Conservation (phyloP, 768 basidiomycete species). For the Mycena metata region DNA sequence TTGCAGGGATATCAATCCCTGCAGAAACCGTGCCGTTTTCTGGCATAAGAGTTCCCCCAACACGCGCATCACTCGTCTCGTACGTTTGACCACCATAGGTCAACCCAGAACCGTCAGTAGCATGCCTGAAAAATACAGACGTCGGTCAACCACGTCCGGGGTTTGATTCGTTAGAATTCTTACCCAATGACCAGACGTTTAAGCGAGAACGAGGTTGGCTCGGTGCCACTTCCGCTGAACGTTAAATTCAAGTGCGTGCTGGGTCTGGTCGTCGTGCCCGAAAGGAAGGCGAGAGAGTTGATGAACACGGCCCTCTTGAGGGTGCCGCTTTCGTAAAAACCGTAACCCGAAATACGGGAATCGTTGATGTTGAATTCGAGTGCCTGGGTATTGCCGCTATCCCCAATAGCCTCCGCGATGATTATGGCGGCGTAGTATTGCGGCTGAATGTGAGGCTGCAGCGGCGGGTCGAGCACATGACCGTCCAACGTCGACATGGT, state of each 20-base stretch:
- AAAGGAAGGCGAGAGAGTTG: conserved; percentile 67
- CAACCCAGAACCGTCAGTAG: conserved; percentile 63
- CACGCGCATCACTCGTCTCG: conserved; percentile 61
- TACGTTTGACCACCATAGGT: conserved; percentile 73
- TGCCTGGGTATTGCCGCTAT: conserved; percentile 54
- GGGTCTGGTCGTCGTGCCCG: conserved; percentile 50
- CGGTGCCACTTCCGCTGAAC: conserved; percentile 47
- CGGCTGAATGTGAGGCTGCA: conserved; percentile 73
- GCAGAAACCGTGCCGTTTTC: conserved; percentile 46
- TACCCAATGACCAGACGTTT: conserved; percentile 66
- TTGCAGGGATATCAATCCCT: conserved; percentile 62
- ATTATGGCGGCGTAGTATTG: conserved; percentile 77
- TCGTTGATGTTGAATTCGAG: conserved; percentile 65
- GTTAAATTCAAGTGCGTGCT: conserved; percentile 58
- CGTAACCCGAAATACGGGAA: conserved; percentile 69
- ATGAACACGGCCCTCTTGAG: conserved; percentile 69
- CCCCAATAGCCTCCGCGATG: conserved; percentile 69
- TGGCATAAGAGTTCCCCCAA: conserved; percentile 51
- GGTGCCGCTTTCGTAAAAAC: conserved; percentile 62
- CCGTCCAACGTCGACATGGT: conserved; percentile 72
- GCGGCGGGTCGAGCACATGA: conserved; percentile 60
- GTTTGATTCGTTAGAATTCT: conserved; percentile 27
- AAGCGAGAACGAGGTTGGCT: conserved; percentile 53
- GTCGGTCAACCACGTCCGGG: not conserved
- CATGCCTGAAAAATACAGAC: conserved; percentile 49